Percentiles rank a stretch among this genome's conserved stretches.
Conservation (phyloP, 495 filamentous ascomycete species). For the Endocarpon pusillum region DNA sequence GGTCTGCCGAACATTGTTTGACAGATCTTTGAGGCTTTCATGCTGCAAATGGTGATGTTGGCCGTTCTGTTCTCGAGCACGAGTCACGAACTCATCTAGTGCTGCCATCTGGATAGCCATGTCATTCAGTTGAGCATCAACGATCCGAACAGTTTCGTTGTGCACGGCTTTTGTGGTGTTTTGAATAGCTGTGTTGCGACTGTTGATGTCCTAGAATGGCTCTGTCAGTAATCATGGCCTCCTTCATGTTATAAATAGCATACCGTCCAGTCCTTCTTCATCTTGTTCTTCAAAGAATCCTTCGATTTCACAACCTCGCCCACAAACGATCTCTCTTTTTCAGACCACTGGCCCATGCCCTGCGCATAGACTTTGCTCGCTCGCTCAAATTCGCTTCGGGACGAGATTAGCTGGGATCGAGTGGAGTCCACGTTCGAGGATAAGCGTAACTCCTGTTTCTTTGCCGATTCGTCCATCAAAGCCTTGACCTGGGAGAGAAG, state of each 20-base stretch:
- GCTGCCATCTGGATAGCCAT: constrained; percentile 75
- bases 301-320: constrained; percentile 52
- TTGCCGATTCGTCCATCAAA: constrained; percentile 56
- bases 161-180: constrained; percentile 73
- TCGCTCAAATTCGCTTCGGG: constrained; percentile 43
- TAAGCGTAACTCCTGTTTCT: constrained; percentile 57
- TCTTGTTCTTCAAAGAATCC: constrained; percentile 58
- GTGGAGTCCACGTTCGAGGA: constrained; percentile 41
- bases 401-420: constrained; percentile 41
- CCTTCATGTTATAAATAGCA: too few relatives aligned
- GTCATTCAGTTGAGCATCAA: constrained; percentile 73
- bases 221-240: too few relatives aligned
- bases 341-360: constrained; percentile 60
- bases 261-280: constrained; percentile 82
- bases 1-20: constrained; percentile 46
- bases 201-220: constrained; percentile 61
- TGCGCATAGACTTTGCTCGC: constrained; percentile 45
- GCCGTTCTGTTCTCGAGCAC: constrained; percentile 67
- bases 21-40: constrained; percentile 40
- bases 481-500: constrained; percentile 59
- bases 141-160: constrained; percentile 77
- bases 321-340: constrained; percentile 48
- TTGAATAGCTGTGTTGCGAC: constrained; percentile 64
- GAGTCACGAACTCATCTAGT: constrained; percentile 76
- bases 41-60: constrained; percentile 51